phyloP scores from a whole-genome alignment of 257 asterid genomes.

The Solanum etuberosum region DNA sequence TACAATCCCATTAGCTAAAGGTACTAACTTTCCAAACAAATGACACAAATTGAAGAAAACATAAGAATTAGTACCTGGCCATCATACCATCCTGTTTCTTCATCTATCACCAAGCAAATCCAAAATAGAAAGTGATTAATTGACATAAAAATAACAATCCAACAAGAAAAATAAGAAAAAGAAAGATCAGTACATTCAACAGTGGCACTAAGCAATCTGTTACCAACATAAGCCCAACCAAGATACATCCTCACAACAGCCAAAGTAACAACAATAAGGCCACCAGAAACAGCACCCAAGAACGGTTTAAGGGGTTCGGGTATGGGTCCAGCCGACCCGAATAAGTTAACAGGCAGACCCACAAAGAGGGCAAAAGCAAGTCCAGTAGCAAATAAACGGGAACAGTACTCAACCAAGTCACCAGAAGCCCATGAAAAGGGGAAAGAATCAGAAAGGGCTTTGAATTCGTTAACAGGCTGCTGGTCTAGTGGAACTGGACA shows the following conservation, averaged over 20 bases:
- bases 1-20: background rate
- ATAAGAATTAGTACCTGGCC: conserved; percentile 52
- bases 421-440: conserved; percentile 87
- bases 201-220: conserved; percentile 77
- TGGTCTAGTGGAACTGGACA: conserved; percentile 89
- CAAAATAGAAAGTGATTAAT: background rate
- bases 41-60: background rate
- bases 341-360: conserved; percentile 80
- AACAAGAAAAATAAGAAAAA: background rate
- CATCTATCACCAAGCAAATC: conserved; percentile 42
- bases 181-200: conserved; percentile 54
- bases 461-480: conserved; percentile 84
- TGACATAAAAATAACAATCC: background rate
- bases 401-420: conserved; percentile 44
- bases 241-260: conserved; percentile 86
- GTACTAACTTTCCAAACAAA: background rate
- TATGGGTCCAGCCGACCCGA: conserved; percentile 62
- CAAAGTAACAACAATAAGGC: conserved; percentile 51
- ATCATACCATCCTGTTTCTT: conserved; percentile 99
- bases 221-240: conserved; percentile 97
- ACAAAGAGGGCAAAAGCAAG: conserved; percentile 51
- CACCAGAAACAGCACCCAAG: conserved; percentile 48
- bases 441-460: conserved; percentile 57
- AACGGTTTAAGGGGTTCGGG: conserved; percentile 42
- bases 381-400: conserved; percentile 51